Evolutionary conservation across 139 green algal species (phyloP), one percentile per base, ranked within the genome.

Genomic region (Chlamydomonas eustigma): DNA sequence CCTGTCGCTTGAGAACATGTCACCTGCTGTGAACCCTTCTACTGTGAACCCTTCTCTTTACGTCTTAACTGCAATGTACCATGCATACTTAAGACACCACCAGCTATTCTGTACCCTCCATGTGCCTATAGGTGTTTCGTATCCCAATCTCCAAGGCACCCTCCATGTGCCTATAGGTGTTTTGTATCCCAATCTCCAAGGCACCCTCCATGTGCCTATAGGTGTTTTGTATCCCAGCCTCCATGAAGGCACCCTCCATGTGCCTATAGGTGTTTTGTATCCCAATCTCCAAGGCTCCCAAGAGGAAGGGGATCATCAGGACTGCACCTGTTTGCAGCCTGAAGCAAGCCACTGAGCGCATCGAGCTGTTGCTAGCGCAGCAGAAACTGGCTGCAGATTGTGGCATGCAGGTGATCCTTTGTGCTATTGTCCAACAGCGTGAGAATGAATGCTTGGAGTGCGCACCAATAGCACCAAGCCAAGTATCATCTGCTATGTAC

Each of bases 331-430:
- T n/a, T 58, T 72, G 65, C 65, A 72, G 65, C 65, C 5, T 39
- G 65, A n/a, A 31, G 65, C 28, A 44, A 12, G 65, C 65, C 32
- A 44, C 5, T 6, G 65, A 72, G 31, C 65, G 65, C 22, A 31
- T 72, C 3, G 65, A 72, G 34, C 65, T 72, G 65, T 31, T 72
- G 65, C 65, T 72, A 12, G 65, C 65, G 5, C 65, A 72, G 65
- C 65, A 72, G 65, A 72, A 72, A 34, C 31, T 72, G 5, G 33
- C 44, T 4, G 4, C 24, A 24, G 65, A 72, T 34, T 72, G 65
- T 44, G 65, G 28, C 24, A 72, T 72, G 33, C 33, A 39, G 31
- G 65, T 72, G 3, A 72, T 12, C 18, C 44, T 58, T 58, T n/a
- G n/a, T n/a, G n/a, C n/a, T n/a, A n/a, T n/a, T n/a, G n/a, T n/a